Evolutionary conservation across 331 rosid species (phyloP).

Genomic region (Cucumis variabilis): DNA sequence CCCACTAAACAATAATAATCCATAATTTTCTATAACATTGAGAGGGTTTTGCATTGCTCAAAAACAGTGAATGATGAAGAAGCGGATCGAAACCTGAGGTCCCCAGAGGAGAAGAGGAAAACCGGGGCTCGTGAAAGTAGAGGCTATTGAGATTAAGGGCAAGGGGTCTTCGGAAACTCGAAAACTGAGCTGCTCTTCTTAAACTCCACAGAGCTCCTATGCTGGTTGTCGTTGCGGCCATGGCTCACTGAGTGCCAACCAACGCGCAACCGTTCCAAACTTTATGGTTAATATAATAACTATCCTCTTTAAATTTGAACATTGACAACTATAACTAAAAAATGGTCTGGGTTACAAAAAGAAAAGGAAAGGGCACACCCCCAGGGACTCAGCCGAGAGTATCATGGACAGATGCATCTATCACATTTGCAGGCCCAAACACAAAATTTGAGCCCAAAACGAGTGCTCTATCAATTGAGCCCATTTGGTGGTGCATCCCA

Average conservation of each 20-base stretch:
- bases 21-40: not conserved
- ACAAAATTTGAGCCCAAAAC: not conserved
- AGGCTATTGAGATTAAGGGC: constrained; percentile 36
- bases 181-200: constrained; percentile 48
- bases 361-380: too few relatives aligned
- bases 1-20: not conserved
- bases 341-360: too few relatives aligned
- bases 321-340: too few relatives aligned
- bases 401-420: too few relatives aligned
- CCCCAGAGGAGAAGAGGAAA: constrained; percentile 43
- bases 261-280: not conserved
- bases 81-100: constrained; percentile 61
- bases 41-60: not conserved
- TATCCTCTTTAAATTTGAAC: too few relatives aligned
- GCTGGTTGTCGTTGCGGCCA: constrained; percentile 70
- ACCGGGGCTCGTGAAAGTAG: constrained; percentile 44
- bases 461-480: not conserved
- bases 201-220: constrained; percentile 49
- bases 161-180: constrained; percentile 39
- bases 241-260: not conserved
- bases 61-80: not conserved
- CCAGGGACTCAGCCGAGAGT: too few relatives aligned
- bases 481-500: not conserved
- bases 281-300: not conserved
- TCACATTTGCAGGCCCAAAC: not conserved